Conservation (phyloP, 148 eudicot species). For the Amaranthus palmeri region DNA sequence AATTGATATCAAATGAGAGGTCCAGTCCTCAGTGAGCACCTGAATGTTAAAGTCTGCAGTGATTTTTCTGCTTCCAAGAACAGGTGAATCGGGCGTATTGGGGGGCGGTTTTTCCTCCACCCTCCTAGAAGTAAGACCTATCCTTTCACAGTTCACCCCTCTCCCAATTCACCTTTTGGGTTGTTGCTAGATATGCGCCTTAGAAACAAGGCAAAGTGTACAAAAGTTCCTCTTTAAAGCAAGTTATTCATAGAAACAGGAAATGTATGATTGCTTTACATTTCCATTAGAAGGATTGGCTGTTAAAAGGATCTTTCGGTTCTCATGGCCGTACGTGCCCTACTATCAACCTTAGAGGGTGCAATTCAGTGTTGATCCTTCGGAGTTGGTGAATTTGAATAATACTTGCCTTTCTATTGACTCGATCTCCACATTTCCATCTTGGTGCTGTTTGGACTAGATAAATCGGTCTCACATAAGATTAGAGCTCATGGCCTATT, state of each 20-base stretch:
- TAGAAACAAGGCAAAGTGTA: background rate
- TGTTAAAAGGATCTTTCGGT: background rate
- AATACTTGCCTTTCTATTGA: background rate
- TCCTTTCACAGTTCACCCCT: background rate
- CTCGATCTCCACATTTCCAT: background rate
- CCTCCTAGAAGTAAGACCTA: too few species aligned
- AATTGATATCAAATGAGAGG: too few species aligned
- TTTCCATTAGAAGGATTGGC: background rate
- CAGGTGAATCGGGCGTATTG: too few species aligned
- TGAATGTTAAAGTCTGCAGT: too few species aligned
- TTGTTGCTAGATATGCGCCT: background rate
- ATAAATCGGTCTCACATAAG: background rate
- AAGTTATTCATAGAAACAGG: too few species aligned
- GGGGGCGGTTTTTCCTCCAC: too few species aligned
- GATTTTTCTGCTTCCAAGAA: too few species aligned
- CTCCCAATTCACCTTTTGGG: background rate
- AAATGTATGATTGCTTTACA: background rate
- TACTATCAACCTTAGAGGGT: background rate
- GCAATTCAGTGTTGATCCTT: background rate
- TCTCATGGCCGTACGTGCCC: background rate
- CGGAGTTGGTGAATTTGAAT: too few species aligned
- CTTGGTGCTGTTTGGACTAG: background rate
- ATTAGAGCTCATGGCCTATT: background rate
- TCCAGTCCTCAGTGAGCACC: too few species aligned
- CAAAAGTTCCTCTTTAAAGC: too few species aligned